Evolutionary conservation across 2,329 filamentous ascomycete genomes (phyloP), one percentile per base, ranked within the genome.

Genomic region (Sporothrix pseudoabietina): DNA sequence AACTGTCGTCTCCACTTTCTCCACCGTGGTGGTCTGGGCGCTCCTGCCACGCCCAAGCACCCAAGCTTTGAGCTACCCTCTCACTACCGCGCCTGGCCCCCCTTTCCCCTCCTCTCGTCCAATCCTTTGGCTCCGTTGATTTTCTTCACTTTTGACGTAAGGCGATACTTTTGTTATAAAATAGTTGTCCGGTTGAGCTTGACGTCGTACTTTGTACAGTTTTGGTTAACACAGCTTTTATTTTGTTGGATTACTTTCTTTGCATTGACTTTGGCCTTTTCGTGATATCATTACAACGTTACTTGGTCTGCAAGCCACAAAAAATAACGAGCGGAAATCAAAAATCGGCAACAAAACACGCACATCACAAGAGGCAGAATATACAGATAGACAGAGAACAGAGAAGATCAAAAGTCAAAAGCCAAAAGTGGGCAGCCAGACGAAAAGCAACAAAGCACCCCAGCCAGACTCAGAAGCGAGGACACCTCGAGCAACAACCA

Each of bases 251-350:
- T 35, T 35, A 35, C 35, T 35, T 8, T 26, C 26, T 26, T 26
- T 26, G 26, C 26, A 26, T 26, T 59, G 4, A 30, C 52, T 55
- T 41, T 41, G 7, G 22, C 35, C n/a, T 63, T 52, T 44, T 39
- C 3, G 44, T 49, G 14, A 30, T n/a, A 54, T 32, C 32, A 32
- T n/a, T 68, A 72, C 61, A 57, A 72, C 61, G 63, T 68, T 68
- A 32, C 61, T 59, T 49, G n/a, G 22, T n/a, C 52, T 41, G 65
- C 65, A 69, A 52, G 30, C 65, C 65, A 52, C 65, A 52, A 35
- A 30, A 4, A 14, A 26, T 26, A 26, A 47, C 30, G 10, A 22
- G 39, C 44, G 4, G 26, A 65, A 44, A 47, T 30, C 32, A 16
- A n/a, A 26, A 59, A 32, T 19, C 30, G 55, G 30, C 14, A 35